Conservation (phyloP, 495 filamentous ascomycete species). For the Penicillium ochrochloron region DNA sequence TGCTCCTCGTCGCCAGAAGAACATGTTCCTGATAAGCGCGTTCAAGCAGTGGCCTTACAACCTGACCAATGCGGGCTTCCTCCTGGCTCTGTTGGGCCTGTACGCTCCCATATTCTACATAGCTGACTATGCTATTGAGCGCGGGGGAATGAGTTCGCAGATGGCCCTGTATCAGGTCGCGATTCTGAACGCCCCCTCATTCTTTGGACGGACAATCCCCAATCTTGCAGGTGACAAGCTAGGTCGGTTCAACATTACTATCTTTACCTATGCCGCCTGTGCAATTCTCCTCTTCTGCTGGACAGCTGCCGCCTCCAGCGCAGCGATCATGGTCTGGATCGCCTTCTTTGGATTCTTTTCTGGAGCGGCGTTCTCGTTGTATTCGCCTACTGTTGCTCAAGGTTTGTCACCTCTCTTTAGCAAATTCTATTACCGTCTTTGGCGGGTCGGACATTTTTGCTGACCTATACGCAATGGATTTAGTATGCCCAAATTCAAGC, state of each 20-base stretch:
- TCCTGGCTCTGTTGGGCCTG: not conserved
- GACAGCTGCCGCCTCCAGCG: not conserved
- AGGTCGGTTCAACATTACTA: not conserved
- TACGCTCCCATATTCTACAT: not conserved
- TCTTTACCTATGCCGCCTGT: not conserved
- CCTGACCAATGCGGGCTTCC: not conserved
- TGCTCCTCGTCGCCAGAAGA: constrained; percentile 9
- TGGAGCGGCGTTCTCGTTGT: not conserved
- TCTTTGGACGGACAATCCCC: not conserved
- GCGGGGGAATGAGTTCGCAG: not conserved
- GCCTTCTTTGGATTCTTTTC: constrained; percentile 1
- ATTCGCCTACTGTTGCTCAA: constrained; percentile 1
- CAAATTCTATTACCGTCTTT: not conserved
- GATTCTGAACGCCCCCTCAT: not conserved
- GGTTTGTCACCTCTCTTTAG: not conserved
- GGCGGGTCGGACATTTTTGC: not conserved
- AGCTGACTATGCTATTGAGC: not conserved
- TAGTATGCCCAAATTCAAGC: not conserved
- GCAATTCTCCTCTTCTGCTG: not conserved
- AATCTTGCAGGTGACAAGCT: not conserved
- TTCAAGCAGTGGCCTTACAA: constrained; percentile 8
- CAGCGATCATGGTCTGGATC: not conserved
- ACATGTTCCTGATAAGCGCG: constrained; percentile 11
- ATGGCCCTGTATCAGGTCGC: not conserved
- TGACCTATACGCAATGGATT: not conserved